Evolutionary conservation across 2,329 filamentous ascomycete genomes (phyloP), one percentile per base, ranked within the genome.

Genomic region (Xylaria sp.): DNA sequence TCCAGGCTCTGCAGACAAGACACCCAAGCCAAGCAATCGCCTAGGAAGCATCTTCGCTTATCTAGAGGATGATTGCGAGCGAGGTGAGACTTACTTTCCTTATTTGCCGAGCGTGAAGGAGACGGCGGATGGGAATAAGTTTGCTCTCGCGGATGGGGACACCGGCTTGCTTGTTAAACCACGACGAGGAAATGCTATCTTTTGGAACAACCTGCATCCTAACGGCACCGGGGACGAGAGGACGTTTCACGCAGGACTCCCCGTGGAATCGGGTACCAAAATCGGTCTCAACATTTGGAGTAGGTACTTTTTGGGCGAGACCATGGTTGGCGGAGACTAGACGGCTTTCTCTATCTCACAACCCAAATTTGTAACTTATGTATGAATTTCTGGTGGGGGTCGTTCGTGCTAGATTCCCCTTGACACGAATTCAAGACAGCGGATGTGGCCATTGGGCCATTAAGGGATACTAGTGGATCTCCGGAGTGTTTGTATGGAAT

Each of bases 21-120:
- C 67, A 27, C 42, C n/a, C 59, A 58, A 64, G 36, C 65, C 59
- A 27, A 58, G 63, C 48, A 72, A 69, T 54, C 65, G 68, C 19
- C 65, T 72, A n/a, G 61, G 56, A 24, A 70, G 57, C 45, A 69
- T 68, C 21, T 70, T 72, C 42, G 65, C 65, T 11, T 72, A 70
- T 47, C 70, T 72, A 9, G 65, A 68, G 21, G 70, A 70, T 45
- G 53, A 70, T 54, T 72, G 70, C 65, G 42, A 39, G 17, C 45
- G 68, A 11, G 70, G 68, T 2, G 68, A 72, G 47, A 72, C 68
- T 5, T 72, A 72, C 47, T 72, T 72, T 27, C 70, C 68, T 1
- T 17, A 72, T 48, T 19, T 72, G 17, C 57, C 68, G 3, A 64
- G 70, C 45, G 68, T 72, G 4, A 8, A 19, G 12, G 45, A 47